phyloP scores from a whole-genome alignment of 768 basidiomycete genomes.

The Trametes villosa region DNA sequence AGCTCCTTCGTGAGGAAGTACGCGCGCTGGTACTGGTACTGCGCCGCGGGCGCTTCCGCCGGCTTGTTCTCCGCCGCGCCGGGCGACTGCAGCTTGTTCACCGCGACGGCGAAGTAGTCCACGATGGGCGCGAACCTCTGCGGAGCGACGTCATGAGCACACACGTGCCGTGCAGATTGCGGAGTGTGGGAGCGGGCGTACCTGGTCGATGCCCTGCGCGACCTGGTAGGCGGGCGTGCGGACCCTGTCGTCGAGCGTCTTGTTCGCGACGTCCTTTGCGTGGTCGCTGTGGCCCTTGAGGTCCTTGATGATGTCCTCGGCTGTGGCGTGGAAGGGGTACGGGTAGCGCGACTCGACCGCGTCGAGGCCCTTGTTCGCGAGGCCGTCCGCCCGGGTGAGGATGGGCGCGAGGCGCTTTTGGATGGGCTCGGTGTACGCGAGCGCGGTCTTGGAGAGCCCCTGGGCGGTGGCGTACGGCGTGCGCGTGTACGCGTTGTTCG shows the following conservation, averaged over 20 bases:
- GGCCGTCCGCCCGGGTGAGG: conserved; percentile 63
- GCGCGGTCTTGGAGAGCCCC: conserved; percentile 48
- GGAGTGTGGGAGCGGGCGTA: conserved; percentile 35
- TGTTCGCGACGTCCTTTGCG: conserved; percentile 58
- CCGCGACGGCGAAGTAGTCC: conserved; percentile 66
- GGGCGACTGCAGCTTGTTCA: conserved; percentile 42
- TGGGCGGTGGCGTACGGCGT: conserved; percentile 70
- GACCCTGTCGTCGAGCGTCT: conserved; percentile 68
- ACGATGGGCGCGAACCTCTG: conserved; percentile 78
- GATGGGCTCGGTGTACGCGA: conserved; percentile 60
- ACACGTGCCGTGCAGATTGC: conserved; percentile 9
- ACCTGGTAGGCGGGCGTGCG: conserved; percentile 63
- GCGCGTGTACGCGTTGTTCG: conserved; percentile 62
- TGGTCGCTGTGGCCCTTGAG: conserved; percentile 63
- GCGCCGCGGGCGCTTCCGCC: conserved; percentile 52
- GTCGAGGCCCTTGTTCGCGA: conserved; percentile 77
- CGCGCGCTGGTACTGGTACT: conserved; percentile 82
- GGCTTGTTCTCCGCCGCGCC: conserved; percentile 54
- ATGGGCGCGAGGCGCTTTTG: conserved; percentile 68
- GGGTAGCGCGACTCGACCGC: conserved; percentile 74
- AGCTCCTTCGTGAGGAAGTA: conserved; percentile 66
- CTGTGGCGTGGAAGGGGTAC: conserved; percentile 73
- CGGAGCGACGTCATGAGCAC: conserved; percentile 22
- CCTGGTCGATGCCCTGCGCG: conserved; percentile 75
- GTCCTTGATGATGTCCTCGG: conserved; percentile 68